Evolutionary conservation across 2,329 filamentous ascomycete species (phyloP), one percentile per base, ranked within the genome.

Genomic region (Alternaria sp.): DNA sequence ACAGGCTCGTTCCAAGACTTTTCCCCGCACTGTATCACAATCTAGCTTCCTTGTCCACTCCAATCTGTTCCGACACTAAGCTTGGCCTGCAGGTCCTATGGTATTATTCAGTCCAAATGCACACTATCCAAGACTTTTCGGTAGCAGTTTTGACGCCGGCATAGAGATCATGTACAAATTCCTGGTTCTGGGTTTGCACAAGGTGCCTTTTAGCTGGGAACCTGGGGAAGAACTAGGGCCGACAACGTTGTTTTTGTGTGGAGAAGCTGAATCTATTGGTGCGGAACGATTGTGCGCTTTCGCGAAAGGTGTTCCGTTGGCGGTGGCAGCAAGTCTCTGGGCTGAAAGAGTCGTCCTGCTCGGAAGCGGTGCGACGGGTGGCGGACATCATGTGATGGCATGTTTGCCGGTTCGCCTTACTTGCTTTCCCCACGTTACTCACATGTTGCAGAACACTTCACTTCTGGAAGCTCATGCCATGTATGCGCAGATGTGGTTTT

Each of bases 21-120:
- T 69, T 66, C 68, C 68, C 68, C 68, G 68, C 68, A 70, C 68
- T 33, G 41, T 53, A 54, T 58, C 40, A 54, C 52, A 62, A 55
- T 36, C 37, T 37, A 45, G 41, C 21, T 44, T 26, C 48, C 53
- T n/a, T 44, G 17, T n/a, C n/a, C 34, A 34, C 37, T 33, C n/a
- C 45, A 31, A 14, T 28, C 21, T 23, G 21, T 40, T 26, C 44
- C 37, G 45, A 53, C 49, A 46, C 36, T 48, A 40, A 51, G 23
- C 60, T 63, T 65, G 58, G 59, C 65, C 13, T 46, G 61, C 44
- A 37, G 55, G 56, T 60, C 64, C 53, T 57, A 41, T 45, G 50
- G 36, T 39, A 36, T 17, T 37, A 44, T 26, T 37, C 46, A 14
- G 51, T 31, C 24, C 31, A 29, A 31, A 8, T 36, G 13, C 11